Evolutionary conservation across 345 rosid species (phyloP).

Genomic region (Heritiera littoralis): DNA sequence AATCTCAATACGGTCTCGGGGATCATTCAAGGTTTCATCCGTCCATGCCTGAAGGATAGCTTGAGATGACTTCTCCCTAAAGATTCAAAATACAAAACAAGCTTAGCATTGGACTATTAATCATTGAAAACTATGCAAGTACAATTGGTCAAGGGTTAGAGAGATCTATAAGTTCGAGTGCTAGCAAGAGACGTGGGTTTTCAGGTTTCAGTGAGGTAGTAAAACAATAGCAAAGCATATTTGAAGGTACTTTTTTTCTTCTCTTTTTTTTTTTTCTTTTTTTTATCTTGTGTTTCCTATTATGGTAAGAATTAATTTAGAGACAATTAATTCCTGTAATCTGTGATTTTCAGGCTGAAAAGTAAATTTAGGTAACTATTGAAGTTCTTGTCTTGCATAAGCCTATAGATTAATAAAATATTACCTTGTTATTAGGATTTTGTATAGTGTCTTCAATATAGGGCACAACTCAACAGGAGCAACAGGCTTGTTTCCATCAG

Average conservation of each 20-base stretch:
- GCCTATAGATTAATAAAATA: not conserved
- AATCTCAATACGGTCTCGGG: slow-evolving; percentile 96
- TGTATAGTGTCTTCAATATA: slow-evolving; percentile 63
- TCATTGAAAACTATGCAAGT: not conserved
- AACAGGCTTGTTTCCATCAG: slow-evolving; percentile 60
- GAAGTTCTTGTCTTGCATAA: not conserved
- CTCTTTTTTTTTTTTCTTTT: too few relatives aligned
- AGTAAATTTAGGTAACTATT: not conserved
- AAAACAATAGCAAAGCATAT: too few relatives aligned
- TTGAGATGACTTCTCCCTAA: slow-evolving; percentile 71
- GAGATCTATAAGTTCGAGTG: too few relatives aligned
- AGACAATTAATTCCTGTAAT: too few relatives aligned
- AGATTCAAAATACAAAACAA: slow-evolving; percentile 18
- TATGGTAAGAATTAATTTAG: too few relatives aligned
- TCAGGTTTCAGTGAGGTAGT: too few relatives aligned
- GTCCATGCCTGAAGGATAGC: slow-evolving; percentile 85
- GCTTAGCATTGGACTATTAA: slow-evolving; percentile 1
- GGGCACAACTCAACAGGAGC: slow-evolving; percentile 87
- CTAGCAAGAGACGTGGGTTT: too few relatives aligned
- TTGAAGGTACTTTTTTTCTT: too few relatives aligned
- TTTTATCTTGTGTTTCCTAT: too few relatives aligned
- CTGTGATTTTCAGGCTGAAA: not conserved
- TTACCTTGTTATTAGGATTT: slow-evolving; percentile 63
- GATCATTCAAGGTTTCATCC: slow-evolving; percentile 94
- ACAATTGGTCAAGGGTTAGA: not conserved